phyloP scores from a whole-genome alignment of 2,329 filamentous ascomycete species.

The Waltergamsia citrina region DNA sequence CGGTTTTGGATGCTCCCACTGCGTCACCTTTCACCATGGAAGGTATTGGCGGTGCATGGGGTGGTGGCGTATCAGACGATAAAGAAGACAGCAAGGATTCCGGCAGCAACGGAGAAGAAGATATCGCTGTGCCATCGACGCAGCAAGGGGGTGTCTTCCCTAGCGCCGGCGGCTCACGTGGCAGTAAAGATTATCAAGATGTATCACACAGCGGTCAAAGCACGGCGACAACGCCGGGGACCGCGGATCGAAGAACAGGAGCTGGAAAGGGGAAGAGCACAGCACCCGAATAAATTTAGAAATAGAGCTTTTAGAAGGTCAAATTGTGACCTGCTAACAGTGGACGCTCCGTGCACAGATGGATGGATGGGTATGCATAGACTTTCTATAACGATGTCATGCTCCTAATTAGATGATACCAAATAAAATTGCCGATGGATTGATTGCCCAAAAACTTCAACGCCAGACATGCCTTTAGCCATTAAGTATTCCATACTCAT shows the following conservation, averaged over 20 bases:
- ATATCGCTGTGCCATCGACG: background rate
- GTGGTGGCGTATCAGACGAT: conserved; percentile 16
- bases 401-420: too few species aligned
- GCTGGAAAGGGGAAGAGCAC: background rate
- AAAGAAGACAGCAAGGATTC: background rate
- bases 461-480: too few species aligned
- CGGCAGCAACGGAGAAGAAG: background rate
- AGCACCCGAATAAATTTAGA: too few species aligned
- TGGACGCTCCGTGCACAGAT: too few species aligned
- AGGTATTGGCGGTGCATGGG: conserved; percentile 57
- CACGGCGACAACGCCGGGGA: conserved; percentile 17
- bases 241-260: conserved; percentile 12
- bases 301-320: background rate
- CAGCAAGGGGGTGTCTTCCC: conserved; percentile 13
- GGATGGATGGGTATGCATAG: background rate
- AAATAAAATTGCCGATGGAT: background rate
- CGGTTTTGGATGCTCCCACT: conserved; percentile 60
- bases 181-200: too few species aligned
- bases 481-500: conserved; percentile 7
- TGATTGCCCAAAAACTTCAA: background rate
- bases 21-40: conserved; percentile 71
- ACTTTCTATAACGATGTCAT: too few species aligned
- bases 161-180: background rate
- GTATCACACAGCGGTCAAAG: conserved; percentile 15
- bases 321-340: too few species aligned